Conservation (phyloP, 306 rosid species). For the Fragaria nilgerrensis region DNA sequence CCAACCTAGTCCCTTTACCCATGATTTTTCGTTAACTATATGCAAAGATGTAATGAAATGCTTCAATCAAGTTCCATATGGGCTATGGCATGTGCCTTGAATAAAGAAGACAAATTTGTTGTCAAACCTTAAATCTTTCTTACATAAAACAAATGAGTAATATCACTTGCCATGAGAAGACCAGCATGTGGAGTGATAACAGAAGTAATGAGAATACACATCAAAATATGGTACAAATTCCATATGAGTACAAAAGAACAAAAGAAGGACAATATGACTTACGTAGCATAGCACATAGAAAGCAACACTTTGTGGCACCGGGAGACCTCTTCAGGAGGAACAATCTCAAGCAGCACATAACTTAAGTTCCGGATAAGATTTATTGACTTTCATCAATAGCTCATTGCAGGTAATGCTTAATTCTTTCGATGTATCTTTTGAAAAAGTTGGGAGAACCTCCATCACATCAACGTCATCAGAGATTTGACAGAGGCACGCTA, state of each 20-base stretch:
- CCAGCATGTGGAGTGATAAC: too few relatives aligned
- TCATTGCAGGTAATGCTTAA: conserved; percentile 45
- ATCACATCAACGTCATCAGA: conserved; percentile 42
- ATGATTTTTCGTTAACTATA: too few relatives aligned
- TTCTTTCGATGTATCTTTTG: conserved; percentile 37
- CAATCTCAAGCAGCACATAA: conserved; percentile 27
- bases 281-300: conserved; percentile 9
- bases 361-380: conserved; percentile 50
- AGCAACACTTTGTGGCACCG: conserved; percentile 4
- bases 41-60: too few relatives aligned
- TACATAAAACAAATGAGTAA: too few relatives aligned
- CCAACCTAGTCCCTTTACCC: too few relatives aligned
- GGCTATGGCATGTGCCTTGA: too few relatives aligned
- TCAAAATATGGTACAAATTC: too few relatives aligned
- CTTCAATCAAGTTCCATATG: too few relatives aligned
- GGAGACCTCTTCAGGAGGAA: conserved; percentile 19
- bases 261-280: conserved; percentile 30
- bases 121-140: too few relatives aligned
- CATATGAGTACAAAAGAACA: not conserved
- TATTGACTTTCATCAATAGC: conserved; percentile 48
- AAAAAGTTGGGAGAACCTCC: conserved; percentile 61
- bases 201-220: too few relatives aligned
- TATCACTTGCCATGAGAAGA: too few relatives aligned
- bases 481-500: conserved; percentile 53
- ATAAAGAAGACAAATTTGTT: too few relatives aligned